Percentiles rank a stretch among this genome's conserved stretches.
Evolutionary conservation across 768 basidiomycete genomes (phyloP).

Genomic region (Cystoderma amianthinum): DNA sequence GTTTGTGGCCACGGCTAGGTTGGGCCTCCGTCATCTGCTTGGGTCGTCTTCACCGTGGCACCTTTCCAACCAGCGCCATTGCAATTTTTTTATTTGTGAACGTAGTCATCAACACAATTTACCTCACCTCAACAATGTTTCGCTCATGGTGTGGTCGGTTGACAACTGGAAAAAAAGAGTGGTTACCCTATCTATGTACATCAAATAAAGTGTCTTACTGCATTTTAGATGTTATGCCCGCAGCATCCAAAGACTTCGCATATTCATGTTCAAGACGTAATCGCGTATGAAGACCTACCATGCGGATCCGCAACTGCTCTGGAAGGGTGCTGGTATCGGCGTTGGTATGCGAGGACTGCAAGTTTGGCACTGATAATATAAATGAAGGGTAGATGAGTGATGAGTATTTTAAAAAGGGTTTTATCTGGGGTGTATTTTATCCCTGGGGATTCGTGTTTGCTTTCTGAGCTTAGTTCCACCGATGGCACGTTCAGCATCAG

Average conservation of each 20-base stretch:
- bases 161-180: slow-evolving; percentile 38
- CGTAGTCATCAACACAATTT: too few relatives aligned
- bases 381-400: slow-evolving; percentile 38
- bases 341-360: slow-evolving; percentile 47
- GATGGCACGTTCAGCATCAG: slow-evolving; percentile 46
- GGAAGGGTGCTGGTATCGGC: slow-evolving; percentile 40
- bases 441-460: slow-evolving; percentile 39
- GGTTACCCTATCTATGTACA: slow-evolving; percentile 1
- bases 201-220: not conserved
- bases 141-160: slow-evolving; percentile 49
- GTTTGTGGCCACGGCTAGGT: too few relatives aligned
- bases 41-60: too few relatives aligned
- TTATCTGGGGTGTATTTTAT: slow-evolving; percentile 39
- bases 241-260: slow-evolving; percentile 42
- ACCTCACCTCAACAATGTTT: too few relatives aligned
- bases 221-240: slow-evolving; percentile 38
- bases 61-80: too few relatives aligned
- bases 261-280: too few relatives aligned
- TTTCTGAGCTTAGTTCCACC: slow-evolving; percentile 28
- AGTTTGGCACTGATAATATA: slow-evolving; percentile 34
- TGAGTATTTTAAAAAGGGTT: slow-evolving; percentile 18
- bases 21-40: too few relatives aligned
- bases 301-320: slow-evolving; percentile 33
- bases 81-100: too few relatives aligned
- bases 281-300: slow-evolving; percentile 35